Conservation (phyloP, 164 flowering plant species). For the Tetracentron sinense region DNA sequence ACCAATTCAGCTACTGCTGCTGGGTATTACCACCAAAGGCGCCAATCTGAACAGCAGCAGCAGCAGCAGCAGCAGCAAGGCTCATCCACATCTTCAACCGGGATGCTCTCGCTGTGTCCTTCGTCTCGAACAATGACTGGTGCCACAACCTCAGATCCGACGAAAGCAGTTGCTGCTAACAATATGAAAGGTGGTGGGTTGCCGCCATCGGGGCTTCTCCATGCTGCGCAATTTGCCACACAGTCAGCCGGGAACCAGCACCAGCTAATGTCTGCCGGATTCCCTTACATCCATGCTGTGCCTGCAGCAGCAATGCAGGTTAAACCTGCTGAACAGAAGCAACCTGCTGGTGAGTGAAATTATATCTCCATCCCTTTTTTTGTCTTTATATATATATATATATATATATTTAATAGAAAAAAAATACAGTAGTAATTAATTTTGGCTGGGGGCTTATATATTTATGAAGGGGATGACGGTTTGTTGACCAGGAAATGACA, state of each 20-base stretch:
- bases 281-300: slow-evolving; percentile 54
- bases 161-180: slow-evolving; percentile 37
- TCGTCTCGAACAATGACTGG: slow-evolving; percentile 30
- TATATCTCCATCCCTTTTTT: neutral
- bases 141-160: slow-evolving; percentile 52
- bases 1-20: slow-evolving; percentile 24
- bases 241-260: slow-evolving; percentile 40
- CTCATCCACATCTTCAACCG: slow-evolving; percentile 43
- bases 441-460: slow-evolving; percentile 6
- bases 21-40: slow-evolving; percentile 52
- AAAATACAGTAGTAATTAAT: neutral
- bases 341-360: slow-evolving; percentile 69
- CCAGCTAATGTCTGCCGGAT: slow-evolving; percentile 45
- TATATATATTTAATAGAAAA: neutral
- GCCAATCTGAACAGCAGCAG: slow-evolving; percentile 45
- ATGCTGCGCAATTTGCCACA: slow-evolving; percentile 43
- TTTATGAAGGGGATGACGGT: slow-evolving; percentile 13
- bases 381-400: slow-evolving; percentile 3
- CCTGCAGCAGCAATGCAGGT: slow-evolving; percentile 52
- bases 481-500: slow-evolving; percentile 46
- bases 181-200: slow-evolving; percentile 45
- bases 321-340: slow-evolving; percentile 76
- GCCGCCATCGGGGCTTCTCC: slow-evolving; percentile 39
- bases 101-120: slow-evolving; percentile 49
- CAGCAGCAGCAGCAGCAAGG: slow-evolving; percentile 36